A percentile compares a stretch with the other conserved stretches of the same genome.
Conservation (phyloP, 108 stramenopile genomes). For the Seminavis robusta region DNA sequence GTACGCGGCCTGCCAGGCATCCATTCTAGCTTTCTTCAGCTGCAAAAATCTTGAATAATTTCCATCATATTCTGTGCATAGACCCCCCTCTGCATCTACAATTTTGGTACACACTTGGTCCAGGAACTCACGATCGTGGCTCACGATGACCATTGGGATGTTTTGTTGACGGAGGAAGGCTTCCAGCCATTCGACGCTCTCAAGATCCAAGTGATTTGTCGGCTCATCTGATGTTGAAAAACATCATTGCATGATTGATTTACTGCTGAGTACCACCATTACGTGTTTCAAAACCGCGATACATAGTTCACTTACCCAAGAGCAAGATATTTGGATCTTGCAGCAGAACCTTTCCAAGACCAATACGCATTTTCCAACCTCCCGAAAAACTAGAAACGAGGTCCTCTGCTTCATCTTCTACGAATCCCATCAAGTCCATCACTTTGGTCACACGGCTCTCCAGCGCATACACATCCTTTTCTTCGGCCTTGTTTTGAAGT, state of each 20-base stretch:
- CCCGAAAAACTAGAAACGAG: slow-evolving; percentile 91
- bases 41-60: slow-evolving; percentile 94
- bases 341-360: slow-evolving; percentile 94
- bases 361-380: slow-evolving; percentile 99
- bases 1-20: slow-evolving; percentile 92
- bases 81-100: slow-evolving; percentile 92
- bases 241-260: too few species aligned
- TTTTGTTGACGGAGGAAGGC: slow-evolving; percentile 89
- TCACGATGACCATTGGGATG: slow-evolving; percentile 96
- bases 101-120: slow-evolving; percentile 97
- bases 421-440: slow-evolving; percentile 96
- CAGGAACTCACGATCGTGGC: slow-evolving; percentile 98
- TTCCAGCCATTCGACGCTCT: slow-evolving; percentile 97
- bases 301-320: slow-evolving; percentile 43
- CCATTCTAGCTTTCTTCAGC: slow-evolving; percentile 89
- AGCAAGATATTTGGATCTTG: slow-evolving; percentile 92
- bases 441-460: slow-evolving; percentile 85
- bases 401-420: slow-evolving; percentile 76
- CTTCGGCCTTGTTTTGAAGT: slow-evolving; percentile 78
- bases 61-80: slow-evolving; percentile 88
- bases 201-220: slow-evolving; percentile 87
- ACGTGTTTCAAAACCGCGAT: neutral
- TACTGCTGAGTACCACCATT: too few species aligned
- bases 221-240: slow-evolving; percentile 47
- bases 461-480: slow-evolving; percentile 79